These are phyloP conservation scores for Pseudocercospora vitis DNA, from an alignment of 2,329 filamentous ascomycete species.

Conservation along the genomic window DNA sequence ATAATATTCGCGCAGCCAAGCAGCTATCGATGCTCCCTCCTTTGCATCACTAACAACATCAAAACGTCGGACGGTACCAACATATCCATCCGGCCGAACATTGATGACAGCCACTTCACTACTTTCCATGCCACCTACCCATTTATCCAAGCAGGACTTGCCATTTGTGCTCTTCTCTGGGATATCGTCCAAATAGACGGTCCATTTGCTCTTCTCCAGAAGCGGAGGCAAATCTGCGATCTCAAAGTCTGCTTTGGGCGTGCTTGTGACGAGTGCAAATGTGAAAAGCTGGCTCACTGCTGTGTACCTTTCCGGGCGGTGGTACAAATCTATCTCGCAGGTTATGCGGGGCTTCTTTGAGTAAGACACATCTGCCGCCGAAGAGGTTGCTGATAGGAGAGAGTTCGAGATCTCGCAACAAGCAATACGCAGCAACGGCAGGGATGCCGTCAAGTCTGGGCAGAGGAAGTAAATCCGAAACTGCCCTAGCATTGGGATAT, in stretches of 20 bases:
- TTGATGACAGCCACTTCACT: constrained; percentile 64
- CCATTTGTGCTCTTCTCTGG: constrained; percentile 56
- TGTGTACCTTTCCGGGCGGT: constrained; percentile 67
- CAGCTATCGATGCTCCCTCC: constrained; percentile 33
- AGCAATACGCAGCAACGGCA: constrained; percentile 60
- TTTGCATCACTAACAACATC: constrained; percentile 28
- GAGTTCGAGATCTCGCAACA: constrained; percentile 59
- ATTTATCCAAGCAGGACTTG: constrained; percentile 63
- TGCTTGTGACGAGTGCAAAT: constrained; percentile 66
- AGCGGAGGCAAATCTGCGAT: constrained; percentile 63
- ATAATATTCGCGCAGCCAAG: constrained; percentile 56
- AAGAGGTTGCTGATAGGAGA: constrained; percentile 57
- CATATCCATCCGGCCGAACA: constrained; percentile 72
- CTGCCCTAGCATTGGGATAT: constrained; percentile 74
- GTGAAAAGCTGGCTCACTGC: constrained; percentile 68
- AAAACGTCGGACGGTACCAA: constrained; percentile 60
- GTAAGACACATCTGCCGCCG: constrained; percentile 63
- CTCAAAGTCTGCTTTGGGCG: constrained; percentile 64
- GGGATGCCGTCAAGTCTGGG: constrained; percentile 58
- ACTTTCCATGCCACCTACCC: constrained; percentile 60
- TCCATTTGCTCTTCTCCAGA: constrained; percentile 67
- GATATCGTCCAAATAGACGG: constrained; percentile 69
- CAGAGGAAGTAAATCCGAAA: constrained; percentile 74
- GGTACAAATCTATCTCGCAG: constrained; percentile 64
- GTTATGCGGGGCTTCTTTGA: constrained; percentile 57